Evolutionary conservation across 1,284 basidiomycete species (phyloP).

Genomic region (Puccinia novopanici): DNA sequence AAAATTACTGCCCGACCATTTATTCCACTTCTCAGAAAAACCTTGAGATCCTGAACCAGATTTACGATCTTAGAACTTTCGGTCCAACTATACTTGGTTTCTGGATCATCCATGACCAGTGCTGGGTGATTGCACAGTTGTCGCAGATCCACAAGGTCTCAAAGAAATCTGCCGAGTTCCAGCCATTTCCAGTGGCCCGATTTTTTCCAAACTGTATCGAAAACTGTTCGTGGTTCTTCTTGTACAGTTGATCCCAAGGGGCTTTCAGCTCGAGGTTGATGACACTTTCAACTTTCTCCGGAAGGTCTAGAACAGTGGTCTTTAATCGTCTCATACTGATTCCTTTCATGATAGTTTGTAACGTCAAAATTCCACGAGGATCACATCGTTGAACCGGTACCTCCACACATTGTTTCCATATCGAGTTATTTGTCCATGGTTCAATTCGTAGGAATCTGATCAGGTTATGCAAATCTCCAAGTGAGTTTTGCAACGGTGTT

Average conservation of each 20-base stretch:
- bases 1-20: too few relatives aligned
- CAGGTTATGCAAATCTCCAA: conserved; percentile 58
- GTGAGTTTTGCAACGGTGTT: conserved; percentile 55
- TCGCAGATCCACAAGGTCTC: neutral
- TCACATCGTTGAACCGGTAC: neutral
- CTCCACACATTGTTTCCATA: conserved; percentile 56
- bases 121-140: conserved; percentile 10
- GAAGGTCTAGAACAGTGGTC: neutral
- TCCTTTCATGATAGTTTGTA: neutral
- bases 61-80: conserved; percentile 15
- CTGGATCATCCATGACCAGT: neutral
- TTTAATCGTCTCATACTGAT: conserved; percentile 6
- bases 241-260: neutral
- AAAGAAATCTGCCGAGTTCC: neutral
- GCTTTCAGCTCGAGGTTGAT: neutral
- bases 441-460: conserved; percentile 58
- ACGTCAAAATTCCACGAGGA: neutral
- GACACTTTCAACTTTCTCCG: neutral
- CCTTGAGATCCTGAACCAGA: neutral
- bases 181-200: neutral
- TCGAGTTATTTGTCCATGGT: conserved; percentile 57
- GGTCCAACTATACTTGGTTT: neutral
- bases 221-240: neutral
- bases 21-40: neutral
- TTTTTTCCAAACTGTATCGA: conserved; percentile 3